Percentiles rank a stretch among this genome's conserved stretches.
These are phyloP conservation scores for Mortierella sp. DNA, from an alignment of 371 early-diverging fungal species.

Conservation along the genomic window DNA sequence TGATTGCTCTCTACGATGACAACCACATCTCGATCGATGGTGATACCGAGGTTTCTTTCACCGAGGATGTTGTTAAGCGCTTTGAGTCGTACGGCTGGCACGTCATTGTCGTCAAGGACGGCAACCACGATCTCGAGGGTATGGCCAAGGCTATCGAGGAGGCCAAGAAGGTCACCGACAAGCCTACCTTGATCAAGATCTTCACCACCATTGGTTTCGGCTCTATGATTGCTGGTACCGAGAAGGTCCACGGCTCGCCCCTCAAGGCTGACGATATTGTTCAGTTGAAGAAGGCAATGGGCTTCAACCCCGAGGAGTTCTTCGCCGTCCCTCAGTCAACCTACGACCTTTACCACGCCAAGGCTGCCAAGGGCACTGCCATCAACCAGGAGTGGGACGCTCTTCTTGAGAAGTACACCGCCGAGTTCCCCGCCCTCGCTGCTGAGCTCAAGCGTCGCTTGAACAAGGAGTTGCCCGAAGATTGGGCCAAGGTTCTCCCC, in stretches of 20 bases:
- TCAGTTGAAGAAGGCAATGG: conserved; percentile 89
- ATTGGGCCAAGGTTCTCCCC: conserved; percentile 83
- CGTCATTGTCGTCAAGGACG: conserved; percentile 85
- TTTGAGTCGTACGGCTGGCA: conserved; percentile 98
- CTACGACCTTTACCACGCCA: conserved; percentile 76
- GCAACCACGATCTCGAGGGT: conserved; percentile 84
- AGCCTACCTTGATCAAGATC: conserved; percentile 93
- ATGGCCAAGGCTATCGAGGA: conserved; percentile 83
- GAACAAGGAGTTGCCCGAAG: conserved; percentile 80
- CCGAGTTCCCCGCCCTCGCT: conserved; percentile 77
- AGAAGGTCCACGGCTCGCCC: conserved; percentile 94
- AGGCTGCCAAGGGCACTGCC: conserved; percentile 72
- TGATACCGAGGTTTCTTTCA: conserved; percentile 90
- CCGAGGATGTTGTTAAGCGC: conserved; percentile 95
- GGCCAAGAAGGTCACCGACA: conserved; percentile 88
- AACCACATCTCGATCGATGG: conserved; percentile 99
- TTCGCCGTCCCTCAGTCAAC: conserved; percentile 83
- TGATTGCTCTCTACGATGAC: conserved; percentile 98
- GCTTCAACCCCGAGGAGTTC: conserved; percentile 83
- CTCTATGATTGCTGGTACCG: conserved; percentile 89
- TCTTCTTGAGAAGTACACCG: conserved; percentile 75
- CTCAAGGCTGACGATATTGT: conserved; percentile 93
- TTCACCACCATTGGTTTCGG: conserved; percentile 92
- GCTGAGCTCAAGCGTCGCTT: conserved; percentile 88
- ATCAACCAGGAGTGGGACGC: conserved; percentile 84